These are phyloP conservation scores for Nicotiana otophora DNA, from an alignment of 257 asterid species.

Conservation along the genomic window DNA sequence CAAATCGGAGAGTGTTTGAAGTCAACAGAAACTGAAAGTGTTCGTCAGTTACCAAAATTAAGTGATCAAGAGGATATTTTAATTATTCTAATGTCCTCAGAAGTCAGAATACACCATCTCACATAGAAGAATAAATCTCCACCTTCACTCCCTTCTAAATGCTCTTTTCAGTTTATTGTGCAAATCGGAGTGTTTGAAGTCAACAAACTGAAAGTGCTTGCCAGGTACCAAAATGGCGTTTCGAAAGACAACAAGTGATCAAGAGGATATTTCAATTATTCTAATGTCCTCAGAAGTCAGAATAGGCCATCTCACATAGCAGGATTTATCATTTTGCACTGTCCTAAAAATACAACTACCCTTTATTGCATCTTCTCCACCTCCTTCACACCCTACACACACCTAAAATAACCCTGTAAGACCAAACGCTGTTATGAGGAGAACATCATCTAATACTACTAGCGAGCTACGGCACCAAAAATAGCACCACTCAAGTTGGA, in stretches of 20 bases:
- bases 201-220: neutral
- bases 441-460: neutral
- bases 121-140: neutral
- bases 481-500: neutral
- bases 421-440: neutral
- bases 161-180: neutral
- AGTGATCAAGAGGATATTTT: neutral
- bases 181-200: neutral
- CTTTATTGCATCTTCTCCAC: neutral
- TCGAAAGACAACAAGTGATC: neutral
- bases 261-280: neutral
- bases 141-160: neutral
- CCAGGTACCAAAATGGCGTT: neutral
- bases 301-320: neutral
- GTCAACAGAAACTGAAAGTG: neutral
- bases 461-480: neutral
- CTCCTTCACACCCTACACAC: neutral
- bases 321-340: neutral
- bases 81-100: neutral
- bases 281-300: neutral
- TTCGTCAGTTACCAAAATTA: neutral
- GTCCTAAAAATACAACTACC: neutral
- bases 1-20: neutral
- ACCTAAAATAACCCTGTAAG: neutral
- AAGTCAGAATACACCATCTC: neutral